Conservation (phyloP, 306 rosid genomes). For the Lathyrus aphaca region DNA sequence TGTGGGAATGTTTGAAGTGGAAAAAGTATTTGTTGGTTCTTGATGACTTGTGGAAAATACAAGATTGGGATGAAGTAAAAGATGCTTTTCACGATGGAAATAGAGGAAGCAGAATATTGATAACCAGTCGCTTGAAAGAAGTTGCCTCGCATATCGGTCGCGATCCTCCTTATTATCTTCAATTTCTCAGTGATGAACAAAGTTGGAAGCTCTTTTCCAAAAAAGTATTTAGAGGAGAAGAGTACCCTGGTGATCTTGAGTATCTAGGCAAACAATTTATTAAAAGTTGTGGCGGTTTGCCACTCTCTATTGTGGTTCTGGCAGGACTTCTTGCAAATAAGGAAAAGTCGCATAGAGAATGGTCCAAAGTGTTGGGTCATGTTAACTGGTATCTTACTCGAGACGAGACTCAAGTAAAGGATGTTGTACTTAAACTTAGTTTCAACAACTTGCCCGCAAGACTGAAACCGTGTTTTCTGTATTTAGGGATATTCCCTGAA, state of each 20-base stretch:
- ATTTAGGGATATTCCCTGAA: constrained; percentile 39
- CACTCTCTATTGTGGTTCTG: constrained; percentile 32
- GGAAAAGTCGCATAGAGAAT: constrained; percentile 25
- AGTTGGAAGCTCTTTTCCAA: constrained; percentile 41
- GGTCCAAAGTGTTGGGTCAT: constrained; percentile 33
- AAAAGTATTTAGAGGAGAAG: constrained; percentile 33
- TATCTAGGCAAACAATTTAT: constrained; percentile 15
- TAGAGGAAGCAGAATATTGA: constrained; percentile 34
- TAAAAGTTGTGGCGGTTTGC: constrained; percentile 35
- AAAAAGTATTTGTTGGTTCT: background rate
- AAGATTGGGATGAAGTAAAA: constrained; percentile 12
- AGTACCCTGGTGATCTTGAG: constrained; percentile 10
- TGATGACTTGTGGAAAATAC: constrained; percentile 18
- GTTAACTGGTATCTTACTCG: constrained; percentile 28
- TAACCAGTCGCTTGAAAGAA: constrained; percentile 33
- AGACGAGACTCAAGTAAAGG: constrained; percentile 36
- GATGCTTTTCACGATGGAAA: constrained; percentile 18
- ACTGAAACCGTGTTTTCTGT: constrained; percentile 40
- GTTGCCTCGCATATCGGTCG: background rate
- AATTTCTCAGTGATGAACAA: constrained; percentile 13
- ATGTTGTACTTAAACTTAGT: constrained; percentile 40
- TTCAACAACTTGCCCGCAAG: constrained; percentile 18
- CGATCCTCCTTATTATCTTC: constrained; percentile 21
- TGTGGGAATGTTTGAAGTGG: background rate
- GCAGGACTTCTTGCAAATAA: constrained; percentile 36